Evolutionary conservation across 176 grass and related monocot genomes (phyloP).

Genomic region (Thinopyrum elongatum): DNA sequence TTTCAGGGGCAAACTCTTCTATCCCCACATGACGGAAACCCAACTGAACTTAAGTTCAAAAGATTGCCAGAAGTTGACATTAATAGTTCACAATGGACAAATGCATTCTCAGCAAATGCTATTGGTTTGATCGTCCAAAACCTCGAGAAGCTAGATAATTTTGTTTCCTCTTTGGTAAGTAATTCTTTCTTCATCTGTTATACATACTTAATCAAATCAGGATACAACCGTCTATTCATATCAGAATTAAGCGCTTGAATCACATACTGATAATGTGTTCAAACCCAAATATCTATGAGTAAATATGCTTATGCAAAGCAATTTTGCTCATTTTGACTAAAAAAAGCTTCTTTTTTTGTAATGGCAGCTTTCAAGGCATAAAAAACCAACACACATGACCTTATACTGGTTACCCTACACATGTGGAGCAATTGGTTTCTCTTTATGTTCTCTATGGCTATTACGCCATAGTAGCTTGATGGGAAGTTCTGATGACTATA

Average conservation of each 20-base stretch:
- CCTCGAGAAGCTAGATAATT: conserved; percentile 65
- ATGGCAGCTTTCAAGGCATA: conserved; percentile 66
- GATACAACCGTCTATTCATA: not conserved
- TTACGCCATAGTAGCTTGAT: conserved; percentile 90
- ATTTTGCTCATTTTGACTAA: not conserved
- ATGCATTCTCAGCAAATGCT: conserved; percentile 54
- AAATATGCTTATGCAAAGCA: not conserved
- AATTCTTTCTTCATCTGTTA: not conserved
- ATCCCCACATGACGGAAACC: not conserved
- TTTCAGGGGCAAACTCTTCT: conserved; percentile 21
- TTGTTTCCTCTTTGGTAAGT: conserved; percentile 62
- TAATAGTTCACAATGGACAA: conserved; percentile 63
- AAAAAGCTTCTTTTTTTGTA: not conserved
- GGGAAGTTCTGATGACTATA: conserved; percentile 87
- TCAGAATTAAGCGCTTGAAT: not conserved
- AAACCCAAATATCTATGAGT: too few species aligned
- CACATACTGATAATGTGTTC: not conserved
- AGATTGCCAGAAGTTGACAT: conserved; percentile 61
- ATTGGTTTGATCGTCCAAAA: conserved; percentile 72
- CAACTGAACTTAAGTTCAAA: conserved; percentile 38
- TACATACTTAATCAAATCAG: not conserved
- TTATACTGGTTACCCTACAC: conserved; percentile 87
- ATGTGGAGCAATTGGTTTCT: conserved; percentile 65
- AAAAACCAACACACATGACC: conserved; percentile 59
- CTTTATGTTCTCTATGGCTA: conserved; percentile 50